Evolutionary conservation across 768 basidiomycete genomes (phyloP).

Genomic region (Hericium alpestre): DNA sequence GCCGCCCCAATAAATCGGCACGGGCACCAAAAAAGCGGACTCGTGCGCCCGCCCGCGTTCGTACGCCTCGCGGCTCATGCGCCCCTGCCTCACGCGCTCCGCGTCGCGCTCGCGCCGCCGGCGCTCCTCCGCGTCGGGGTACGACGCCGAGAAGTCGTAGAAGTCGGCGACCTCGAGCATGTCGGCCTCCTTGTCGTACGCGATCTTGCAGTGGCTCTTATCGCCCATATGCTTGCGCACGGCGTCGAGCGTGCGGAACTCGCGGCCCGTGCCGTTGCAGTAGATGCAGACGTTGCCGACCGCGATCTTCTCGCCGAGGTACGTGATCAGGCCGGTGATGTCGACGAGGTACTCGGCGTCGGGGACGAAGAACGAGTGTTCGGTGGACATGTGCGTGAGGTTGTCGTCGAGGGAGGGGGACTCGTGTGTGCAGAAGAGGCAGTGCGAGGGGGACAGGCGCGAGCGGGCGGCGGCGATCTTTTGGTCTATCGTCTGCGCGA

Average conservation of each 20-base stretch:
- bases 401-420: slow-evolving; percentile 49
- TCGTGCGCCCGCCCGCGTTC: slow-evolving; percentile 14
- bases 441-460: slow-evolving; percentile 51
- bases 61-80: slow-evolving; percentile 8
- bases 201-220: slow-evolving; percentile 94
- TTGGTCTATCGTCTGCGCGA: slow-evolving; percentile 53
- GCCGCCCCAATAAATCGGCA: slow-evolving; percentile 25
- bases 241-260: slow-evolving; percentile 77
- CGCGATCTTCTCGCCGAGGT: slow-evolving; percentile 88
- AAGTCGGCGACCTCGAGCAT: slow-evolving; percentile 83
- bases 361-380: slow-evolving; percentile 93
- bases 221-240: slow-evolving; percentile 93
- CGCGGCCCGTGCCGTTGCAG: slow-evolving; percentile 75
- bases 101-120: slow-evolving; percentile 15
- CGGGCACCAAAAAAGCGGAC: slow-evolving; percentile 28
- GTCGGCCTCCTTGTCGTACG: slow-evolving; percentile 74
- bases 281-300: slow-evolving; percentile 89
- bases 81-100: slow-evolving; percentile 17
- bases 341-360: slow-evolving; percentile 87
- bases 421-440: slow-evolving; percentile 73
- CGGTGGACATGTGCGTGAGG: slow-evolving; percentile 75
- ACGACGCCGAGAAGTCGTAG: slow-evolving; percentile 83
- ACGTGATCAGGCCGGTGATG: slow-evolving; percentile 65
- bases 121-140: slow-evolving; percentile 30
- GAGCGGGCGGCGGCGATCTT: slow-evolving; percentile 65